Evolutionary conservation across 2,329 filamentous ascomycete species (phyloP).

Genomic region (Calonectria fujianensis): DNA sequence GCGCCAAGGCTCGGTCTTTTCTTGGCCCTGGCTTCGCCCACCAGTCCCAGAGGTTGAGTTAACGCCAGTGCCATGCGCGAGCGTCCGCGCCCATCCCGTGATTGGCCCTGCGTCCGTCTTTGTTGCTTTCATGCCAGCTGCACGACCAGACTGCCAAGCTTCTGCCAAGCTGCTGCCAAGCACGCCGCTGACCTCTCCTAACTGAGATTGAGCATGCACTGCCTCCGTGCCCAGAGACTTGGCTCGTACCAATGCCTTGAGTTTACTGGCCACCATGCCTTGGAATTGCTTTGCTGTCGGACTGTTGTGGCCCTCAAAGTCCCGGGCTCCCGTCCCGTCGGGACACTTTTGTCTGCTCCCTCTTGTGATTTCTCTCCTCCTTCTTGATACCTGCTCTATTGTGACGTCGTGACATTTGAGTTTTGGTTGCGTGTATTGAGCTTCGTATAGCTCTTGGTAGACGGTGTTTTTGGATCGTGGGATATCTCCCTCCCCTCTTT

Average conservation of each 20-base stretch:
- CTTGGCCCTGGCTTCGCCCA: slow-evolving; percentile 19
- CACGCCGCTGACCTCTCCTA: slow-evolving; percentile 14
- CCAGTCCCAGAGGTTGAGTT: slow-evolving; percentile 16
- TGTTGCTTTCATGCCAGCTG: slow-evolving; percentile 6
- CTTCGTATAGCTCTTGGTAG: not conserved
- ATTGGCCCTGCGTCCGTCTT: not conserved
- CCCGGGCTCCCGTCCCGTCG: slow-evolving; percentile 18
- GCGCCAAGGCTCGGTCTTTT: slow-evolving; percentile 5
- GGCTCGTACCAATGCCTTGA: slow-evolving; percentile 50
- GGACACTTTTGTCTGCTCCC: not conserved
- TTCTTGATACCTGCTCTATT: slow-evolving; percentile 1
- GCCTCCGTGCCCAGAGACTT: slow-evolving; percentile 55
- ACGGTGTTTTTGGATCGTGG: slow-evolving; percentile 12
- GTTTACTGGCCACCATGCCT: slow-evolving; percentile 30
- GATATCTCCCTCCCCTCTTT: not conserved
- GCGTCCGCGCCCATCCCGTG: slow-evolving; percentile 4
- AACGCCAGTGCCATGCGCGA: not conserved
- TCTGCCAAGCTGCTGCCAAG: slow-evolving; percentile 26
- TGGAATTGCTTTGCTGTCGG: slow-evolving; percentile 19
- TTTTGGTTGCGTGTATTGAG: not conserved
- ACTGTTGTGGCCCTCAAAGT: slow-evolving; percentile 31
- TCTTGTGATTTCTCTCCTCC: slow-evolving; percentile 7
- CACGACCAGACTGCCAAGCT: slow-evolving; percentile 18
- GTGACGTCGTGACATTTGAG: slow-evolving; percentile 20
- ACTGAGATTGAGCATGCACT: slow-evolving; percentile 49